Evolutionary conservation across 2,329 filamentous ascomycete species (phyloP).

Genomic region (Neoarthrinium moseri): DNA sequence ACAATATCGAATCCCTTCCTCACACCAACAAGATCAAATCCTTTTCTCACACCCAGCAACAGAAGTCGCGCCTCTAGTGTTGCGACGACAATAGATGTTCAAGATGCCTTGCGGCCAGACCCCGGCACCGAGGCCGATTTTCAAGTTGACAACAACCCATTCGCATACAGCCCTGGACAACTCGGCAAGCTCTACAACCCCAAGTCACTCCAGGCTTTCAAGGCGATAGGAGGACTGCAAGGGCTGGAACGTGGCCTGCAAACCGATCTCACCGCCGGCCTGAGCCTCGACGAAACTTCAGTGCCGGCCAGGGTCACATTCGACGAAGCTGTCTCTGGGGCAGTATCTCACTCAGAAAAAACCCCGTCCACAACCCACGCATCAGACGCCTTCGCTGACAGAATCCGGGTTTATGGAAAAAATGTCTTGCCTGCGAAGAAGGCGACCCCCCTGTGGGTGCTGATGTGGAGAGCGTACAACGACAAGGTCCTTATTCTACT

Average conservation of each 20-base stretch:
- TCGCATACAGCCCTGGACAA: slow-evolving; percentile 72
- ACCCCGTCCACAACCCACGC: slow-evolving; percentile 8
- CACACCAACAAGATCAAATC: slow-evolving; percentile 23
- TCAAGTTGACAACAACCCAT: slow-evolving; percentile 65
- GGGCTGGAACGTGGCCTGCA: slow-evolving; percentile 71
- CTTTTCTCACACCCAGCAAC: slow-evolving; percentile 25
- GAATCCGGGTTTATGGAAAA: slow-evolving; percentile 57
- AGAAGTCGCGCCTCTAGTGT: slow-evolving; percentile 29
- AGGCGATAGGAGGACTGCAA: slow-evolving; percentile 66
- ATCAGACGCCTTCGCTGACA: slow-evolving; percentile 41
- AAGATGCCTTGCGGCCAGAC: slow-evolving; percentile 62
- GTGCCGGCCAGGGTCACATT: slow-evolving; percentile 26
- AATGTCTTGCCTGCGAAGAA: slow-evolving; percentile 62
- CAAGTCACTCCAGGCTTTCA: slow-evolving; percentile 69
- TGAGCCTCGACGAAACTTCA: slow-evolving; percentile 66
- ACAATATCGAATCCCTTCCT: slow-evolving; percentile 30
- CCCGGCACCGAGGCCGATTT: slow-evolving; percentile 71
- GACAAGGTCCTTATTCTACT: slow-evolving; percentile 72
- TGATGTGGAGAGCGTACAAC: slow-evolving; percentile 71
- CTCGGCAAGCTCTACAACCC: slow-evolving; percentile 74
- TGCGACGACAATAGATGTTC: slow-evolving; percentile 19
- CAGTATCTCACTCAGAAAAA: slow-evolving; percentile 19
- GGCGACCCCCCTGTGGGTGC: slow-evolving; percentile 53
- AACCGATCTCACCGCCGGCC: slow-evolving; percentile 59
- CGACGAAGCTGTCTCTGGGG: slow-evolving; percentile 24